Percentiles rank a stretch among this genome's conserved stretches.
Conservation (phyloP, 1,139 yeast species). For the Yamadazyma buinensis region DNA sequence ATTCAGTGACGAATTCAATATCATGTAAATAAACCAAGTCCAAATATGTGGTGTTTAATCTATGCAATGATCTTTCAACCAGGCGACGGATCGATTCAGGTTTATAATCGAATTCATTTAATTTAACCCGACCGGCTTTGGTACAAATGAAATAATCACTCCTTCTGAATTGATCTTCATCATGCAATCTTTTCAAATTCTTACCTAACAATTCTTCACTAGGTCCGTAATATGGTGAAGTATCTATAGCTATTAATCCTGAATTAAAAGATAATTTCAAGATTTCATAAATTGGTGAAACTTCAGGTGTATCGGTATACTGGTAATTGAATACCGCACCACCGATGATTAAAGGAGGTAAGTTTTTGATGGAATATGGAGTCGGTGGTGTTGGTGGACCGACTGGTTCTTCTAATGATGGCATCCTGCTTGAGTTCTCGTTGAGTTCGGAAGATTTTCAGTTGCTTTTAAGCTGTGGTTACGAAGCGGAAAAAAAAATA, state of each 20-base stretch:
- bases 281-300: constrained; percentile 55
- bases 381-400: constrained; percentile 14
- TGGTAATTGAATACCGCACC: constrained; percentile 85
- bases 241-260: constrained; percentile 80
- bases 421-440: too few relatives aligned
- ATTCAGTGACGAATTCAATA: constrained; percentile 69
- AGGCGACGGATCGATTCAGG: constrained; percentile 57
- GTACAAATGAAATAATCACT: constrained; percentile 71
- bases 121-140: constrained; percentile 75
- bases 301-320: constrained; percentile 63
- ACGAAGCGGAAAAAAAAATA: too few relatives aligned
- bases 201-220: constrained; percentile 73
- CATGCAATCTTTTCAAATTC: constrained; percentile 45
- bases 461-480: too few relatives aligned
- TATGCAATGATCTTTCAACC: constrained; percentile 58
- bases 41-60: constrained; percentile 63
- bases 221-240: constrained; percentile 92
- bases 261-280: constrained; percentile 55
- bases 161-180: constrained; percentile 44
- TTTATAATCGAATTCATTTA: constrained; percentile 73
- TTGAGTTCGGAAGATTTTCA: too few relatives aligned
- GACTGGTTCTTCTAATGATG: constrained; percentile 12
- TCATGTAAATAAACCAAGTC: constrained; percentile 88
- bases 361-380: constrained; percentile 26
- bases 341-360: constrained; percentile 70